These are phyloP conservation scores for Fusarium poae DNA, from an alignment of 2,329 filamentous ascomycete species.

Conservation along the genomic window DNA sequence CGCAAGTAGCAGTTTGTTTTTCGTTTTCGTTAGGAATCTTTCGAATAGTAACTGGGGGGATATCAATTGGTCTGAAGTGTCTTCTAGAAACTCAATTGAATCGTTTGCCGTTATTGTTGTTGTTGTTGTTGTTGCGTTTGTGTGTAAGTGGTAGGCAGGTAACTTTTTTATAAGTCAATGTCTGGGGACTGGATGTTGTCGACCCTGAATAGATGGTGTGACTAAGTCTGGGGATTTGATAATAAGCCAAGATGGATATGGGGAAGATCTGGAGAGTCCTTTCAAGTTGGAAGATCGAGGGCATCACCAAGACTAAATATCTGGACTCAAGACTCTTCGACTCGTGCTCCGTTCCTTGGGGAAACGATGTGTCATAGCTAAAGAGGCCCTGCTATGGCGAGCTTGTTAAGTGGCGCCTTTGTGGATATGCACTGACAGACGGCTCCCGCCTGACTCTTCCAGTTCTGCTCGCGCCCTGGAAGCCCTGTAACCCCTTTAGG, in stretches of 20 bases:
- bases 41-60: conserved; percentile 3
- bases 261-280: conserved; percentile 43
- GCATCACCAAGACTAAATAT: conserved; percentile 48
- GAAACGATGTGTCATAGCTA: conserved; percentile 50
- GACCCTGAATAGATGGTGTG: conserved; percentile 19
- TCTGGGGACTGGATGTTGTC: conserved; percentile 28
- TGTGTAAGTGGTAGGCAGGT: conserved; percentile 32
- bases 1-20: conserved; percentile 23
- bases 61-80: conserved; percentile 31
- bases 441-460: conserved; percentile 47
- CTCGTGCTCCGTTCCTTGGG: conserved; percentile 36
- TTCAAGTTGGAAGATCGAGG: conserved; percentile 39
- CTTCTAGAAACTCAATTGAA: conserved; percentile 12
- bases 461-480: conserved; percentile 35
- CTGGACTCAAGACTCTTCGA: conserved; percentile 36
- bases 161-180: conserved; percentile 29
- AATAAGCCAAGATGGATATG: conserved; percentile 31
- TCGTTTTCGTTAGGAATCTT: conserved; percentile 23
- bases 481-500: conserved; percentile 37
- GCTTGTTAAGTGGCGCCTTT: conserved; percentile 48
- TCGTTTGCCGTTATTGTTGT: conserved; percentile 14
- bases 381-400: conserved; percentile 46
- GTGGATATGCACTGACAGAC: conserved; percentile 42
- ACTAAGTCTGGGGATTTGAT: conserved; percentile 40
- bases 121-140: conserved; percentile 17